Base-by-base conservation (phyloP, 2,329 filamentous ascomycete species). In the Periconia macrospinosa region DNA sequence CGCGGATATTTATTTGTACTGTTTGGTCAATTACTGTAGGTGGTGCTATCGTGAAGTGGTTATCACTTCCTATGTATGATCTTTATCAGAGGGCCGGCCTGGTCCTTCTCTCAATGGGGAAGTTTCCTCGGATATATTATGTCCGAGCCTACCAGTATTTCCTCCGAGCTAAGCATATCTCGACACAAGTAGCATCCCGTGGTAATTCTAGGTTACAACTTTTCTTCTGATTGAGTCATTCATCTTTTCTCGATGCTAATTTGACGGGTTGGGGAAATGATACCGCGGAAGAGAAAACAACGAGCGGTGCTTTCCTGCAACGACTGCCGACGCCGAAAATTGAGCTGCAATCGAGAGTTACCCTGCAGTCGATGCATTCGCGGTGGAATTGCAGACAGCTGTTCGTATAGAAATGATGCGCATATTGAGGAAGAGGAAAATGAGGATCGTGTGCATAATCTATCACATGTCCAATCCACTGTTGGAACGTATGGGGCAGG, bases 301-400 rank as follows among this genome's bases (percentile, higher is more conserved):
- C 50, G 75, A 43, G 75, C 75, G 52, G 70, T 75, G 2, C 64
- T 78, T 2, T 76, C 73, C 1, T 78, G 75, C 54, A 72, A 71
- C 45, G 71, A 74, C 43, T 78, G 75, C 57, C 68, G 75, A 7
- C 60, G 72, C 14, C 59, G 75, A n/a, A 77, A 77, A 56, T 60
- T 78, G 7, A 74, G 75, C 57, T 78, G 75, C 54, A 73, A 78
- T 57, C 64, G 75, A 37, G 66, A 65, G 11, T 58, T 72, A 45
- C 75, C 75, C 19, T 78, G 75, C 49, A 68, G 70, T 44, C 66
- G 75, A 41, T 78, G 75, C 52, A 62, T 67, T 7, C 72, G 72
- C 45, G 68, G 73, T 47, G 73, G 73, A 17, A 65, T 72, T 46
- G 63, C 71, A 20, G 60, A 66, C 2, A 63, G 60, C 9, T 78